Evolutionary conservation across 108 stramenopile species (phyloP).

Genomic region (Conticribra guillardii): DNA sequence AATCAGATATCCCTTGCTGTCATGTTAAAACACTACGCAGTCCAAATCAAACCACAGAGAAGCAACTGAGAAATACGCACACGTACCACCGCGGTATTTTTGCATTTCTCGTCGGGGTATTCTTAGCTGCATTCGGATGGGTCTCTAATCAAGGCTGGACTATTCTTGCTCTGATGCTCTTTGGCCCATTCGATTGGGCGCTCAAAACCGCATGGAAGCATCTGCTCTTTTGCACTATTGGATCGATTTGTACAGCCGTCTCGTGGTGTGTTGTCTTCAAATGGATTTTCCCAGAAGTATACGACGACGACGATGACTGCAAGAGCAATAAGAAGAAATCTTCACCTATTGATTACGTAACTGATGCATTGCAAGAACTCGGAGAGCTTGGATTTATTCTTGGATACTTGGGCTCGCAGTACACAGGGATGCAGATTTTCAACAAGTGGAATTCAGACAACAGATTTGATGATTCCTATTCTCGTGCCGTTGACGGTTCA

Average conservation of each 20-base stretch:
- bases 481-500: not conserved
- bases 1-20: no score
- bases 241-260: conserved; percentile 20
- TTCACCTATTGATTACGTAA: conserved; percentile 6
- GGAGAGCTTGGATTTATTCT: conserved; percentile 37
- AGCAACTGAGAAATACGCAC: no score
- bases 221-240: conserved; percentile 10
- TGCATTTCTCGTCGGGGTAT: conserved; percentile 26
- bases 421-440: not conserved
- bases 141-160: conserved; percentile 34
- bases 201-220: conserved; percentile 32
- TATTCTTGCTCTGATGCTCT: conserved; percentile 20
- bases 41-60: no score
- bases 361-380: conserved; percentile 31
- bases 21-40: no score
- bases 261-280: conserved; percentile 27
- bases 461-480: conserved; percentile 4
- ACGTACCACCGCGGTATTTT: conserved; percentile 6
- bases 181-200: conserved; percentile 32
- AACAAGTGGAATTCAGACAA: not conserved
- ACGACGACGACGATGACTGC: conserved; percentile 15
- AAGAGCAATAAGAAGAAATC: not conserved
- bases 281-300: conserved; percentile 7
- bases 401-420: conserved; percentile 25
- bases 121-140: conserved; percentile 27